These are phyloP conservation scores for Phaeophleospora eucalypticola DNA, from an alignment of 2,329 filamentous ascomycete genomes.

Conservation along the genomic window DNA sequence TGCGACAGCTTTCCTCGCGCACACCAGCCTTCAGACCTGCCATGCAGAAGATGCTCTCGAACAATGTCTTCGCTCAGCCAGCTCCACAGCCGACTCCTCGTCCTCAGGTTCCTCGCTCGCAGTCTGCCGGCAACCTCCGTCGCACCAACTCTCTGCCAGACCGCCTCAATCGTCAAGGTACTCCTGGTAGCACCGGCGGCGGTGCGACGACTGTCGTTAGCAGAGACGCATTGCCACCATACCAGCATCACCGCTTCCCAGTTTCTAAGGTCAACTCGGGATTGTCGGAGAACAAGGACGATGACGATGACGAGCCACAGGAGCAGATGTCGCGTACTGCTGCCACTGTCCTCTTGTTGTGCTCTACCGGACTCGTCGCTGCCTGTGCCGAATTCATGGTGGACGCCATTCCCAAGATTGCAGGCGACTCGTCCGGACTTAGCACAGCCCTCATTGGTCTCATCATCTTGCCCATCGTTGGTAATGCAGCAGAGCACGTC, in stretches of 20 bases:
- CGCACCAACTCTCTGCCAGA: constrained; percentile 72
- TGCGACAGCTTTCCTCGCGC: constrained; percentile 47
- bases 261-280: constrained; percentile 10
- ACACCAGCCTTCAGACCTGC: constrained; percentile 50
- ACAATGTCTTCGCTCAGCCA: constrained; percentile 59
- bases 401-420: constrained; percentile 65
- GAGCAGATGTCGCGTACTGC: constrained; percentile 54
- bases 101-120: constrained; percentile 14
- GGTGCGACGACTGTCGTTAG: constrained; percentile 9
- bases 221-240: constrained; percentile 27
- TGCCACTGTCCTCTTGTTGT: constrained; percentile 52
- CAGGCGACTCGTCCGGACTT: constrained; percentile 52
- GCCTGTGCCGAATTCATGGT: constrained; percentile 69
- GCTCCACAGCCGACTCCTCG: constrained; percentile 14
- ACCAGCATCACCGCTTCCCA: constrained; percentile 19
- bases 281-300: constrained; percentile 12
- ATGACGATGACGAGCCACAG: constrained; percentile 31
- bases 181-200: constrained; percentile 16
- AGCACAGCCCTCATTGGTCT: constrained; percentile 74
- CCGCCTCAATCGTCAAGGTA: constrained; percentile 49
- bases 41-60: constrained; percentile 63
- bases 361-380: constrained; percentile 57
- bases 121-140: constrained; percentile 50
- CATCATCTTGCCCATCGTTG: constrained; percentile 77
- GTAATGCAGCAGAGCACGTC: constrained; percentile 77